phyloP scores from a whole-genome alignment of 768 basidiomycete genomes.

The Rhizopogon sp. region DNA sequence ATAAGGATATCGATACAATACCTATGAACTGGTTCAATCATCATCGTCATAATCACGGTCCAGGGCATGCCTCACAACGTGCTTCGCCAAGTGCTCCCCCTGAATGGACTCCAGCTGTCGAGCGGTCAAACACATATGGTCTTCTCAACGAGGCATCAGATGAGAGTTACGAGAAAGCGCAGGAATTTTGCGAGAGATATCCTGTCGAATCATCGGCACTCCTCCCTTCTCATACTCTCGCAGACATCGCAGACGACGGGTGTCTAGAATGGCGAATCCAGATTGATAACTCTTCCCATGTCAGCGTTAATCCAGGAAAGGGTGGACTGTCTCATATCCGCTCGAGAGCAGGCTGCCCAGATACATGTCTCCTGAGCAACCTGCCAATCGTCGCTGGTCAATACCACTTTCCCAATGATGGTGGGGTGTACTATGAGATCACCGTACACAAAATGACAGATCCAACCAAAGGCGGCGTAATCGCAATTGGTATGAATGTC shows the following conservation, averaged over 20 bases:
- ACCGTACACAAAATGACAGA: slow-evolving; percentile 43
- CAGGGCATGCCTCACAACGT: not conserved
- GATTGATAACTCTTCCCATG: slow-evolving; percentile 37
- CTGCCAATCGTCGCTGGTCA: slow-evolving; percentile 57
- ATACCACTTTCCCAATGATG: slow-evolving; percentile 49
- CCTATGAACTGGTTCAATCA: not conserved
- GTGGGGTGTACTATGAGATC: slow-evolving; percentile 63
- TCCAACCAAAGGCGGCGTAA: slow-evolving; percentile 33
- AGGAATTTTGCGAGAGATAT: slow-evolving; percentile 41
- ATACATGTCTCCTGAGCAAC: slow-evolving; percentile 52
- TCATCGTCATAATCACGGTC: not conserved
- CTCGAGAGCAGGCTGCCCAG: slow-evolving; percentile 38
- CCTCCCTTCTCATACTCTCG: slow-evolving; percentile 47
- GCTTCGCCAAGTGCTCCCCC: slow-evolving; percentile 31
- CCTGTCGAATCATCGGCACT: slow-evolving; percentile 38
- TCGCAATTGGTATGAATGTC: slow-evolving; percentile 50
- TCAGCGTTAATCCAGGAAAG: slow-evolving; percentile 32
- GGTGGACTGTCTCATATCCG: slow-evolving; percentile 35
- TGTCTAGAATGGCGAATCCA: slow-evolving; percentile 53
- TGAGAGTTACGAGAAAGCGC: slow-evolving; percentile 48
- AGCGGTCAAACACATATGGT: slow-evolving; percentile 42
- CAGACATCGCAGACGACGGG: slow-evolving; percentile 43
- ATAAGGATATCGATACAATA: not conserved
- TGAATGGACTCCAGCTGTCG: slow-evolving; percentile 56
- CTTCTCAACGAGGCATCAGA: slow-evolving; percentile 51